Evolutionary conservation across 1,284 basidiomycete species (phyloP), one percentile per base, ranked within the genome.

Genomic region (Meira nashicola): DNA sequence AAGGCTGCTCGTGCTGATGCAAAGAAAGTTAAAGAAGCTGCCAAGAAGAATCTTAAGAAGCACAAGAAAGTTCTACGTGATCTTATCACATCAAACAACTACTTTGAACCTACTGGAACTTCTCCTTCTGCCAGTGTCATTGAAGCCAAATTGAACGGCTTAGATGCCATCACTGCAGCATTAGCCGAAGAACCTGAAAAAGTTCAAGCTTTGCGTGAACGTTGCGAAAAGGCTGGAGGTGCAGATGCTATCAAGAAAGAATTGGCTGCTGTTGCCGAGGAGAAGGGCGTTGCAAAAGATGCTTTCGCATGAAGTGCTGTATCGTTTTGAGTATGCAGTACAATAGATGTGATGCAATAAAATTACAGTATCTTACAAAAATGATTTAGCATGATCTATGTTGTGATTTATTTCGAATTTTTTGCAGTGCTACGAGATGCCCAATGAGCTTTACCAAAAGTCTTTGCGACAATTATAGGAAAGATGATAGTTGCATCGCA

Each of bases 401-500:
- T 50, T 9, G 25, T 9, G 9, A 10, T 48, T 48, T 50, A 15
- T 50, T 50, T 50, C 14, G 14, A 50, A 5, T 37, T 15, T 2
- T 37, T 15, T 25, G 21, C 21, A 25, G 14, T 25, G 33, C 37
- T 38, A 10, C 44, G 28, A 9, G 40, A 14, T 21, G 8, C 53
- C 59, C 59, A 61, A 37, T 58, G 46, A 1, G 50, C 68, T 23
- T 62, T 69, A 10, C 55, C 89, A 76, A 89, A 91, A 2, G 90
- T 93, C 8, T 88, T 89, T 12, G 90, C 90, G 0, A 94, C 90
- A 5, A 93, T 80, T 70, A 93, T 80, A 5, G 90, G 90, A 79
- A 93, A 93, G n/a, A 90, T 89, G 41, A 94, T 81, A 0, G 90
- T 93, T 7, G 90, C 90, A 69, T 89, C 88, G 43, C 86, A 86